phyloP scores from a whole-genome alignment of 2,329 filamentous ascomycete genomes.

The Colletotrichum australisinense region DNA sequence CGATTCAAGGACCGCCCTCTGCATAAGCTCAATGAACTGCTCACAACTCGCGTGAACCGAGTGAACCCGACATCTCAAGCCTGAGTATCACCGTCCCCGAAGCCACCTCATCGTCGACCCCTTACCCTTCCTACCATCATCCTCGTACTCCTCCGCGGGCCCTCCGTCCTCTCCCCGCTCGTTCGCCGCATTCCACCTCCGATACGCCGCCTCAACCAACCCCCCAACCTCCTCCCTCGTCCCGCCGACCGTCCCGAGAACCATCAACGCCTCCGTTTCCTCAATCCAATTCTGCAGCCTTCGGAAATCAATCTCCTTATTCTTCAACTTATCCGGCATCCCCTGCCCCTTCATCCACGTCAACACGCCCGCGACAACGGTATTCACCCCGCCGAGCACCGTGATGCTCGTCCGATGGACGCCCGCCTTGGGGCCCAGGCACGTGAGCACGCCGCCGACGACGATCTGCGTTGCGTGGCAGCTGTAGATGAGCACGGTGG shows the following conservation, averaged over 20 bases:
- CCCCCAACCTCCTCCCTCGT: slow-evolving; percentile 54
- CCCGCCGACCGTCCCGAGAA: slow-evolving; percentile 54
- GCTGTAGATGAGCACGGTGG: slow-evolving; percentile 53
- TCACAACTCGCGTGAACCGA: neutral
- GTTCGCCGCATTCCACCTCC: slow-evolving; percentile 56
- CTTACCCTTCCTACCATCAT: neutral
- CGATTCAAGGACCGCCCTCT: too few relatives aligned
- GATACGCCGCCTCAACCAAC: slow-evolving; percentile 55
- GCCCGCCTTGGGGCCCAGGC: slow-evolving; percentile 56
- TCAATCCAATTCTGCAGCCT: slow-evolving; percentile 65
- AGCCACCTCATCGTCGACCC: neutral
- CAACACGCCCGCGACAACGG: slow-evolving; percentile 70
- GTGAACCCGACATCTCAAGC: neutral
- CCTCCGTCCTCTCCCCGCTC: slow-evolving; percentile 54
- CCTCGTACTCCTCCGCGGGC: slow-evolving; percentile 40
- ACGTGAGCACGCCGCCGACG: slow-evolving; percentile 59
- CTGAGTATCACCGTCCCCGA: neutral
- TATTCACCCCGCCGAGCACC: slow-evolving; percentile 71
- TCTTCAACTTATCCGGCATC: slow-evolving; percentile 57
- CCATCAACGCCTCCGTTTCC: slow-evolving; percentile 59
- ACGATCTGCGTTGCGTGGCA: slow-evolving; percentile 59
- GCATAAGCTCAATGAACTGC: too few relatives aligned
- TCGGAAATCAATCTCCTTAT: slow-evolving; percentile 58
- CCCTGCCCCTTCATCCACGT: slow-evolving; percentile 66
- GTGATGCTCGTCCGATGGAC: slow-evolving; percentile 65